phyloP scores from a whole-genome alignment of 371 early-diverging fungal genomes.

The Mortierella sp. region DNA sequence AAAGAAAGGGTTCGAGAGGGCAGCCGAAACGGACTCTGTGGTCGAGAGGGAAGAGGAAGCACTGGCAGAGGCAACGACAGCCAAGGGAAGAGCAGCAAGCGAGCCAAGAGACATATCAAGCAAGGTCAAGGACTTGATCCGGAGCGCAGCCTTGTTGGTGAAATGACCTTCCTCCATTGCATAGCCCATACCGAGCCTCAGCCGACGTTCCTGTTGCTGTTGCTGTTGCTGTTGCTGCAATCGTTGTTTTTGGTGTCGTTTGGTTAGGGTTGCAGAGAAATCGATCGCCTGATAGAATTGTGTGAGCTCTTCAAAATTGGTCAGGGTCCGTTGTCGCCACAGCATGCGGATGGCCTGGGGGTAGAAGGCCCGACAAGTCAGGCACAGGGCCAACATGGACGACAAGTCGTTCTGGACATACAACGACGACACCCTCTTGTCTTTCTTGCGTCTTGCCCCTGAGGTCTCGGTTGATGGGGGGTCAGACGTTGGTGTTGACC shows the following conservation, averaged over 20 bases:
- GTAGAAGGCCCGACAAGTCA: conserved; percentile 53
- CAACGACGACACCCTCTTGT: conserved; percentile 27
- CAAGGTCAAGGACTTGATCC: conserved; percentile 52
- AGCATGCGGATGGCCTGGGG: conserved; percentile 54
- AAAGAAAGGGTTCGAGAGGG: conserved; percentile 41
- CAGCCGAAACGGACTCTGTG: not conserved
- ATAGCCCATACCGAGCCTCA: conserved; percentile 28
- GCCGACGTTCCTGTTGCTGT: conserved; percentile 4
- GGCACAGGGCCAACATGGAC: conserved; percentile 44
- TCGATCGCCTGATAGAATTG: conserved; percentile 56
- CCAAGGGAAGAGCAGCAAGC: conserved; percentile 18
- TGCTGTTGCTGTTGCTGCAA: conserved; percentile 11
- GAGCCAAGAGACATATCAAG: conserved; percentile 45
- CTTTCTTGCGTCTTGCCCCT: conserved; percentile 23
- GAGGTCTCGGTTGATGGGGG: not conserved
- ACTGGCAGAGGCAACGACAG: conserved; percentile 6
- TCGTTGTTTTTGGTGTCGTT: conserved; percentile 43
- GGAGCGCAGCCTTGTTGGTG: conserved; percentile 50
- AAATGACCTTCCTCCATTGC: conserved; percentile 41
- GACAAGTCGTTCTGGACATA: conserved; percentile 52
- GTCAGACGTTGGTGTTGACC: conserved; percentile 6
- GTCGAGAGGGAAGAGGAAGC: conserved; percentile 16
- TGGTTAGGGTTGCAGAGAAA: conserved; percentile 40
- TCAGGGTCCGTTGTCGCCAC: conserved; percentile 55
- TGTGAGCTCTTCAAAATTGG: conserved; percentile 38